phyloP scores from a whole-genome alignment of 345 rosid species.

The Eutrema yunnanense region DNA sequence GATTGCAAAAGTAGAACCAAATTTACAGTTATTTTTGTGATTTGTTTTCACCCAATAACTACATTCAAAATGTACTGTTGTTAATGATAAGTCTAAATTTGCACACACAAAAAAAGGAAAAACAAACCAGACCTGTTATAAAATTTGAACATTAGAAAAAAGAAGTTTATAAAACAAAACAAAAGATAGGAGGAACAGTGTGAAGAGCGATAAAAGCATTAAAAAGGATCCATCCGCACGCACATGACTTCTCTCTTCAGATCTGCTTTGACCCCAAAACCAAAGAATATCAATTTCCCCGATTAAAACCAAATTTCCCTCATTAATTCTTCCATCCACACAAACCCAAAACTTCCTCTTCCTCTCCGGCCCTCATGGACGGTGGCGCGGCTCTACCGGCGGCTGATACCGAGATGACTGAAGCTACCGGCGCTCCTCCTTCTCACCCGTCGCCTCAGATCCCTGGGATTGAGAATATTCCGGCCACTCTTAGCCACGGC shows the following conservation, averaged over 20 bases:
- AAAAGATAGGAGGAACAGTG: no score
- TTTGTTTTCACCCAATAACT: neutral
- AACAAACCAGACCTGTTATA: neutral
- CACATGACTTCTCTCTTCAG: slow-evolving; percentile 24
- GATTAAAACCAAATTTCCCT: neutral
- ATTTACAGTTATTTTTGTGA: neutral
- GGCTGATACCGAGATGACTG: slow-evolving; percentile 81
- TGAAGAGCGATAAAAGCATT: slow-evolving; percentile 12
- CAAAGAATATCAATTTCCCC: slow-evolving; percentile 6
- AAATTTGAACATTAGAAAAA: neutral
- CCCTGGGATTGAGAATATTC: slow-evolving; percentile 64
- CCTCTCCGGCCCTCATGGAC: slow-evolving; percentile 31
- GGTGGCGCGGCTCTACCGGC: slow-evolving; percentile 47
- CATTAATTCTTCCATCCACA: neutral
- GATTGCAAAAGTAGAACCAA: neutral
- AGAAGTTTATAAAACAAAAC: neutral
- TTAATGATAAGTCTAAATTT: neutral
- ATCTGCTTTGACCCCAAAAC: slow-evolving; percentile 25
- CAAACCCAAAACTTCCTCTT: neutral
- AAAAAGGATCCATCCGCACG: slow-evolving; percentile 4
- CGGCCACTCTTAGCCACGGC: slow-evolving; percentile 84
- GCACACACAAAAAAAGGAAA: neutral
- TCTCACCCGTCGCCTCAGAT: slow-evolving; percentile 30
- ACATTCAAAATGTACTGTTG: neutral
- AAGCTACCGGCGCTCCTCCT: slow-evolving; percentile 35